These are phyloP conservation scores for Cochlearia excelsa DNA, from an alignment of 345 rosid genomes.

Conservation along the genomic window DNA sequence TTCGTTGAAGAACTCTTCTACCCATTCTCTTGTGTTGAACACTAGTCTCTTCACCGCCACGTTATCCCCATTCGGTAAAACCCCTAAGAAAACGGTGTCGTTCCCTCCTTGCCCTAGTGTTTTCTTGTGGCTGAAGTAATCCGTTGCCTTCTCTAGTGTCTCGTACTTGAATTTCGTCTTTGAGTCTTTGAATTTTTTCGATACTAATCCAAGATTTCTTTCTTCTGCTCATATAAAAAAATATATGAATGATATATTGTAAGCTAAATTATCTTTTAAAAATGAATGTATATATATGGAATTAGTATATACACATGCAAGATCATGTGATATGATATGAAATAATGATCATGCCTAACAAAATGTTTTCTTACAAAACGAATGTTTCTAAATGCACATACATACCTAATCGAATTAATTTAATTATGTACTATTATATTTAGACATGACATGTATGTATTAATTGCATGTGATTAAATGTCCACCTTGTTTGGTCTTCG, in stretches of 20 bases:
- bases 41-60: slow-evolving; percentile 57
- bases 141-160: slow-evolving; percentile 48
- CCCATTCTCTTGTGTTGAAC: slow-evolving; percentile 31
- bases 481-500: slow-evolving; percentile 31
- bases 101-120: slow-evolving; percentile 51
- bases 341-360: no score
- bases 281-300: no score
- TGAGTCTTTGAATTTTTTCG: slow-evolving; percentile 26
- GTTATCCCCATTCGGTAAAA: slow-evolving; percentile 52
- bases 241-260: no score
- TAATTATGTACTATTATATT: no score
- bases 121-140: slow-evolving; percentile 33
- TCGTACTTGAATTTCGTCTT: slow-evolving; percentile 44
- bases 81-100: slow-evolving; percentile 54
- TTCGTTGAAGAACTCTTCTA: slow-evolving; percentile 48
- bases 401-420: no score
- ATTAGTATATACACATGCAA: no score
- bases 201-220: slow-evolving; percentile 23
- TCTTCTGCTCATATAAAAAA: slow-evolving; percentile 16
- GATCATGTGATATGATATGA: no score
- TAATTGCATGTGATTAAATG: not conserved
- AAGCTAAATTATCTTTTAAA: no score
- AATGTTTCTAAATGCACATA: no score
- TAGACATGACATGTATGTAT: no score
- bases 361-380: no score